A percentile compares a stretch with the other conserved stretches of the same genome.
phyloP scores from a whole-genome alignment of 2,329 filamentous ascomycete species.

The Corynespora cassiicola region DNA sequence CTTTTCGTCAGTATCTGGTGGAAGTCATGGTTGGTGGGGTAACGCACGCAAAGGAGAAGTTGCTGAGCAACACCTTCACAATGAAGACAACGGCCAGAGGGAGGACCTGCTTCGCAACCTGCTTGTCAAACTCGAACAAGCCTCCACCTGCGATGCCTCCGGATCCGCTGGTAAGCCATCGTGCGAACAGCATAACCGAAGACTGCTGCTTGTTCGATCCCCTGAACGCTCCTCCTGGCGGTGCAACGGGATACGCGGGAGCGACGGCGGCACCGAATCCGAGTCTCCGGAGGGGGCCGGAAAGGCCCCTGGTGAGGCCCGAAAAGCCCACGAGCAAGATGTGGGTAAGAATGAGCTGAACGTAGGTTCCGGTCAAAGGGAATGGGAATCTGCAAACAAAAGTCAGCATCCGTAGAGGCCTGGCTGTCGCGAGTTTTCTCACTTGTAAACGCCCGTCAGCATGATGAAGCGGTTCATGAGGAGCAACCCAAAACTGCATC shows the following conservation, averaged over 20 bases:
- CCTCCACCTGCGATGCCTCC: constrained; percentile 62
- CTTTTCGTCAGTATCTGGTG: constrained; percentile 4
- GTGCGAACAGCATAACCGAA: constrained; percentile 26
- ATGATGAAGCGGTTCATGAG: constrained; percentile 61
- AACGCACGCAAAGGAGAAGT: constrained; percentile 60
- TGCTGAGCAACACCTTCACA: constrained; percentile 59
- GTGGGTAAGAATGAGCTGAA: constrained; percentile 60
- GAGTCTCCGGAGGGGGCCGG: constrained; percentile 48
- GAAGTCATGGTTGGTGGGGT: not conserved
- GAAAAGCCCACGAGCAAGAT: constrained; percentile 55
- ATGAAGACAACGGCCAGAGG: constrained; percentile 59
- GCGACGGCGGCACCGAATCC: constrained; percentile 53
- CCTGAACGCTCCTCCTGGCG: constrained; percentile 38
- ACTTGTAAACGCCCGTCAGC: constrained; percentile 56
- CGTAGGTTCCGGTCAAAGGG: constrained; percentile 57
- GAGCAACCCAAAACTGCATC: constrained; percentile 54
- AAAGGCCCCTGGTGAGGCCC: constrained; percentile 55
- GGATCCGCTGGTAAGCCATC: constrained; percentile 48
- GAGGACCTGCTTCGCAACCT: constrained; percentile 55
- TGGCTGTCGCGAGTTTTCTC: too few relatives aligned
- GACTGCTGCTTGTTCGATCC: constrained; percentile 25
- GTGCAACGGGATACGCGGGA: constrained; percentile 46
- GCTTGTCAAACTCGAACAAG: constrained; percentile 59
- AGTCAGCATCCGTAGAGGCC: too few relatives aligned
- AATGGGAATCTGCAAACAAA: constrained; percentile 59